Base-by-base conservation (phyloP, 2,329 filamentous ascomycete genomes). In the Claviceps citrina region DNA sequence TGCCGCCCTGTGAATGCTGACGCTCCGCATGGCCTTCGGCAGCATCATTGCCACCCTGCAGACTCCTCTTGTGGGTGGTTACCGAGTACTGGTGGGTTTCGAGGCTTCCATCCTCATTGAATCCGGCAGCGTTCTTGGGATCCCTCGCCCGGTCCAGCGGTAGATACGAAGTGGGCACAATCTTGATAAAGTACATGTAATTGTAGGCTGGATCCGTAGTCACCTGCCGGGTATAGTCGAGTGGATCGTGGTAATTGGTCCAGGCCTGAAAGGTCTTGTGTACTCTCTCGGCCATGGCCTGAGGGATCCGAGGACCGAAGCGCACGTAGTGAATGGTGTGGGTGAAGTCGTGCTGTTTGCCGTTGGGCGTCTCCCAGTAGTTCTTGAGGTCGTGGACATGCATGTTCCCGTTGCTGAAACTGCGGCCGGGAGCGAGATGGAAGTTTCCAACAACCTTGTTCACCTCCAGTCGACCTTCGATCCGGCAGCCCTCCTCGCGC, bases 401-500 rank as follows among this genome's bases (percentile, higher is more conserved):
- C 76, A 96, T 81, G 65, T 94, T 93, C 49, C 85, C 86, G 55
- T 84, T 93, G 61, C 82, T 93, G 72, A 96, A 96, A 59, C 81
- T 89, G 62, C 89, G 84, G 52, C 91, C 91, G 1, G 91, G 91
- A 1, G 93, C 91, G 52, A 98, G 81, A 62, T 98, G 91, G 72
- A 98, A 98, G 67, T 98, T 98, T 42, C 91, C 91, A 40, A 98
- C 74, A 20, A 98, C 91, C 66, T 98, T 98, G 71, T 98, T 98
- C 49, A 98, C 93, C 36, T 84, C 83, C 51, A 98, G 74, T 30
- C 77, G 76, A 44, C 91, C 91, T 60, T 95, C 86, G 47, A 98
- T 82, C 38, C 91, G 84, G 64, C 91, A 98, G 43, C 91, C 91
- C 64, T 98, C 93, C 38, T 78, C 74, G 42, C 87, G 76, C 65